Evolutionary conservation across 2,329 filamentous ascomycete species (phyloP), one percentile per base, ranked within the genome.

Genomic region (Penicillium glabrum): DNA sequence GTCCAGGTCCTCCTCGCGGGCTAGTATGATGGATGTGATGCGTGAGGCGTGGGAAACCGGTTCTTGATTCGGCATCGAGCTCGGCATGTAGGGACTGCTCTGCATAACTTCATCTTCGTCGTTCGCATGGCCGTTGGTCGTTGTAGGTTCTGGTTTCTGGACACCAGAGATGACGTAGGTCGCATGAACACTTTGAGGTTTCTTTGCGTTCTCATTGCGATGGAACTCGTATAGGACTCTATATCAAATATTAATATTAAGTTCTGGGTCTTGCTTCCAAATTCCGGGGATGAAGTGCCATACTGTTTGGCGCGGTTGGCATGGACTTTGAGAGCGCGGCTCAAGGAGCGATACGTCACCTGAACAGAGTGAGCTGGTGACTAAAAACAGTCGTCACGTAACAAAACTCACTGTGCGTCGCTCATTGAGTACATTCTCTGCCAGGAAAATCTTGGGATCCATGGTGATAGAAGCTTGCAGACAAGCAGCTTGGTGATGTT

Each of bases 141-240:
- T 63, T 29, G 64, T 56, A 24, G 67, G 44, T 10, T 63, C 51
- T 14, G 68, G 67, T 52, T 75, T 80, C 67, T 85, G 89, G 23
- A 79, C 83, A 39, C 93, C 95, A 50, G 87, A 89, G 46, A 99
- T 72, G 48, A 97, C 79, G 75, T 97, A 99, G n/a, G 92, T 97
- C 45, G 93, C 95, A 76, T 96, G 86, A n/a, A 97, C 80, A 26
- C 86, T 88, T 23, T 86, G 83, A 0, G 89, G 82, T 59, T 86
- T 89, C 73, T 89, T 90, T 53, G 79, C 81, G 73, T 92, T 96
- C 71, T 96, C 89, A 55, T 82, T 84, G 60, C 83, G 81, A 72
- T 97, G 86, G 65, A 96, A 98, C 31, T 96, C 90, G 75, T 86
- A 96, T 16, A 93, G 85, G 84, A 95, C 96, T 73, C 89, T 96